These are phyloP conservation scores for Daldinia caldariorum DNA, from an alignment of 495 filamentous ascomycete genomes.

Conservation along the genomic window DNA sequence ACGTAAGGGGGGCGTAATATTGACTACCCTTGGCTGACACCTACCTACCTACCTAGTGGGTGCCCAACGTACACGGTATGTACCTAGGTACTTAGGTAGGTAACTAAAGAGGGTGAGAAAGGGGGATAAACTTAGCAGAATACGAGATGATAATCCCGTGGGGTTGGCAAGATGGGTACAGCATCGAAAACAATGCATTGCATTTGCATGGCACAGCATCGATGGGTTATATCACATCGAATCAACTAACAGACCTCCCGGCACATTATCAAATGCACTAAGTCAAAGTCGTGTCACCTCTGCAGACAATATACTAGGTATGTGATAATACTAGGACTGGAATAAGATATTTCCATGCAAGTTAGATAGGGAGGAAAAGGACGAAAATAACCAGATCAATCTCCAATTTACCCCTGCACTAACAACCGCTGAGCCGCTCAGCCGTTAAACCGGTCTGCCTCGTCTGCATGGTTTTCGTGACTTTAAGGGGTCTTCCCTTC, in stretches of 20 bases:
- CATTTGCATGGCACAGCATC: too few relatives aligned
- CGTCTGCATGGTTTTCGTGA: too few relatives aligned
- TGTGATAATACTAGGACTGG: too few relatives aligned
- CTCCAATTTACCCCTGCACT: background rate
- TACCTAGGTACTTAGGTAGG: too few relatives aligned
- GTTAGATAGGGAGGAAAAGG: background rate
- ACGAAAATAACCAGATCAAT: background rate
- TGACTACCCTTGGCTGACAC: background rate
- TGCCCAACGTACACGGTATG: too few relatives aligned
- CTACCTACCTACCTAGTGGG: background rate
- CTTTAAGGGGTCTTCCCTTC: background rate
- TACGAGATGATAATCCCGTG: constrained; percentile 3
- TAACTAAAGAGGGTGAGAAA: too few relatives aligned
- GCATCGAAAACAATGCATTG: background rate
- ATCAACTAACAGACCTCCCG: background rate
- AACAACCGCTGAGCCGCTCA: background rate
- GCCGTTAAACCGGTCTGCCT: too few relatives aligned
- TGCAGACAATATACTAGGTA: background rate
- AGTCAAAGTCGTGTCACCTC: background rate
- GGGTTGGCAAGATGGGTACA: background rate
- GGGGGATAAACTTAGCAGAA: constrained; percentile 7
- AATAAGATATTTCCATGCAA: background rate
- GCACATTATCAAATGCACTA: background rate
- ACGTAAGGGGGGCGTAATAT: constrained; percentile 3
- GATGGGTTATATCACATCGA: constrained; percentile 10